Evolutionary conservation across 2,329 filamentous ascomycete genomes (phyloP).

Genomic region (Cordyceps cicadae): DNA sequence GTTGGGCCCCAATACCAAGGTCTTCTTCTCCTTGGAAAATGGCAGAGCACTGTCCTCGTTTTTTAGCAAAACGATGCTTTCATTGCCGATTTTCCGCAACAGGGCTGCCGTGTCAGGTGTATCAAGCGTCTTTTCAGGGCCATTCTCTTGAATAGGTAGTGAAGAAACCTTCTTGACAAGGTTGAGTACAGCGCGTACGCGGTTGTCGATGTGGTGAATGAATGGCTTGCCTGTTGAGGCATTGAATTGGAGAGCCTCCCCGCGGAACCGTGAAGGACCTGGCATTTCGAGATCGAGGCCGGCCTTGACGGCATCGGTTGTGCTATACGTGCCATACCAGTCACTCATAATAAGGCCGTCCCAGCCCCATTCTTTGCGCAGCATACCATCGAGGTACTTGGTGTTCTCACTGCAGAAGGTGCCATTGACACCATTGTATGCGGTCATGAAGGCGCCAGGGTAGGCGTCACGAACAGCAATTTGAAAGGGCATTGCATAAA

Average conservation of each 20-base stretch:
- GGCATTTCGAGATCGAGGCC: conserved; percentile 55
- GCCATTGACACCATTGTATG: conserved; percentile 52
- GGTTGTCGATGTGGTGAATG: conserved; percentile 46
- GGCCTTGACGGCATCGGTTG: conserved; percentile 40
- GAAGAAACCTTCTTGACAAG: conserved; percentile 50
- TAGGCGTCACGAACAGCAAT: conserved; percentile 43
- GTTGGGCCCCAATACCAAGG: conserved; percentile 49
- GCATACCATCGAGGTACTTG: conserved; percentile 40
- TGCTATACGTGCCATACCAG: conserved; percentile 51
- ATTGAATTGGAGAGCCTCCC: conserved; percentile 43
- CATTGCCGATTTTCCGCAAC: conserved; percentile 56
- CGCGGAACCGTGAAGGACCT: conserved; percentile 42
- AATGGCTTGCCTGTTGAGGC: conserved; percentile 49
- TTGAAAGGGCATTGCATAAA: conserved; percentile 52
- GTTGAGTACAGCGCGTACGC: conserved; percentile 49
- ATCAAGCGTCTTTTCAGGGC: conserved; percentile 45
- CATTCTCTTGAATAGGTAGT: conserved; percentile 46
- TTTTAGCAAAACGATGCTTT: conserved; percentile 66
- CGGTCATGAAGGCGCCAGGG: conserved; percentile 50
- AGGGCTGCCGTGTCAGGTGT: conserved; percentile 55
- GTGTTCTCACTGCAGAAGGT: conserved; percentile 46
- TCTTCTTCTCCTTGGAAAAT: conserved; percentile 52
- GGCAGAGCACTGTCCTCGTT: conserved; percentile 60
- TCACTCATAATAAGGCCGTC: conserved; percentile 51
- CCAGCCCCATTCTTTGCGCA: conserved; percentile 51